A percentile compares a stretch with the other conserved stretches of the same genome.
phyloP scores from a whole-genome alignment of 1,284 basidiomycete genomes.

The Boletellus deceptivus region DNA sequence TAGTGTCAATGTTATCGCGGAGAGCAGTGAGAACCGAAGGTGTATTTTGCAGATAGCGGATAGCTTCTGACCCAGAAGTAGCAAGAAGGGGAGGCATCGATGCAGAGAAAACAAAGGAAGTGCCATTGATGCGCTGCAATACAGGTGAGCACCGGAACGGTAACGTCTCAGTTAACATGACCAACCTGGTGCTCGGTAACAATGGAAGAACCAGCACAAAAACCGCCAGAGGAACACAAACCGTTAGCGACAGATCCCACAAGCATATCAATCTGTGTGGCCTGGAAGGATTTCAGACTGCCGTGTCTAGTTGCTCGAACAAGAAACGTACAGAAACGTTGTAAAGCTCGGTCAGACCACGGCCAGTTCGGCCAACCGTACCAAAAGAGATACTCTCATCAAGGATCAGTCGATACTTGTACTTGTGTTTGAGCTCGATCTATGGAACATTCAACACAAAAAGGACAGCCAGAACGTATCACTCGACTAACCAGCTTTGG shows the following conservation, averaged over 20 bases:
- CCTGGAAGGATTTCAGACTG: conserved; percentile 38
- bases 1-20: conserved; percentile 77
- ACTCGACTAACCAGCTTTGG: conserved; percentile 76
- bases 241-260: conserved; percentile 87
- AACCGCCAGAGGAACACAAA: conserved; percentile 86
- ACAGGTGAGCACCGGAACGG: neutral
- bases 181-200: conserved; percentile 86
- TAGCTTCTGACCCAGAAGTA: conserved; percentile 83
- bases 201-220: conserved; percentile 87
- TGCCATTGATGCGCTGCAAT: conserved; percentile 89
- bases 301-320: neutral
- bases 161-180: neutral
- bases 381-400: conserved; percentile 96
- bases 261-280: conserved; percentile 76
- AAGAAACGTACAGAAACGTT: conserved; percentile 73
- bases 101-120: conserved; percentile 95
- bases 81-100: conserved; percentile 90
- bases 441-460: conserved; percentile 32
- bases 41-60: conserved; percentile 71
- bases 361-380: conserved; percentile 87
- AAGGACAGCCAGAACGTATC: neutral
- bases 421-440: conserved; percentile 93
- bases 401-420: conserved; percentile 94
- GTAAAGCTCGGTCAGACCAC: conserved; percentile 92
- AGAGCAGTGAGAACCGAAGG: conserved; percentile 75